Percentiles rank a stretch among this genome's conserved stretches.
Evolutionary conservation across 129 eudicot genomes (phyloP).

Genomic region (Artemisia annua): DNA sequence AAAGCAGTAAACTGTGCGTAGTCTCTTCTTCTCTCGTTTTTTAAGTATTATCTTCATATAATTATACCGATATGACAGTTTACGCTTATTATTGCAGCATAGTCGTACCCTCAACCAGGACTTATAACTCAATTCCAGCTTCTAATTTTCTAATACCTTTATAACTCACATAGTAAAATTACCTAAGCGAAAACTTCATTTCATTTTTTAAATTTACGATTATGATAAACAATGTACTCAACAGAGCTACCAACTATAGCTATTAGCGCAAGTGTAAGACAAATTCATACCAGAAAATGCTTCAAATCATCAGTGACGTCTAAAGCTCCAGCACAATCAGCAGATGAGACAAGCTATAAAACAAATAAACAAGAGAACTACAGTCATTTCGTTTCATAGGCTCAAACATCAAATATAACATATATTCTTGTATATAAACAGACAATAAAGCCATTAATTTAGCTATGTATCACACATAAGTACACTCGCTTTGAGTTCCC

Average conservation of each 20-base stretch:
- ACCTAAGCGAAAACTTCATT: constrained; percentile 1
- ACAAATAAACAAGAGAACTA: constrained; percentile 27
- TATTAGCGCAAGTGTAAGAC: background rate
- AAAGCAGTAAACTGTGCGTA: background rate
- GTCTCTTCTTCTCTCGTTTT: background rate
- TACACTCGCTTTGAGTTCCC: constrained; percentile 16
- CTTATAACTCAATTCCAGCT: background rate
- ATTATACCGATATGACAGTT: constrained; percentile 2
- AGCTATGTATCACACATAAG: constrained; percentile 5
- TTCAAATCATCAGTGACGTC: constrained; percentile 91
- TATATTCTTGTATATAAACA: constrained; percentile 6
- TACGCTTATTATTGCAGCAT: constrained; percentile 4
- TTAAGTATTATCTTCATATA: too few species aligned
- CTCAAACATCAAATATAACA: constrained; percentile 12
- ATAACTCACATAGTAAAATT: constrained; percentile 5
- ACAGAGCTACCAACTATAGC: background rate
- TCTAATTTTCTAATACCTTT: background rate
- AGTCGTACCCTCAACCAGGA: background rate
- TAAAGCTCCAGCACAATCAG: constrained; percentile 98
- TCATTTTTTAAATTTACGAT: background rate
- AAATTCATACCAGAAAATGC: constrained; percentile 58
- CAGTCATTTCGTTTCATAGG: constrained; percentile 30
- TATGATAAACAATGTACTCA: background rate
- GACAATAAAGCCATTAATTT: background rate
- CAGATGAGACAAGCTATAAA: constrained; percentile 79